Evolutionary conservation across 805 yeast species (phyloP), one percentile per base, ranked within the genome.

Genomic region (Isabelozyma gotoi): DNA sequence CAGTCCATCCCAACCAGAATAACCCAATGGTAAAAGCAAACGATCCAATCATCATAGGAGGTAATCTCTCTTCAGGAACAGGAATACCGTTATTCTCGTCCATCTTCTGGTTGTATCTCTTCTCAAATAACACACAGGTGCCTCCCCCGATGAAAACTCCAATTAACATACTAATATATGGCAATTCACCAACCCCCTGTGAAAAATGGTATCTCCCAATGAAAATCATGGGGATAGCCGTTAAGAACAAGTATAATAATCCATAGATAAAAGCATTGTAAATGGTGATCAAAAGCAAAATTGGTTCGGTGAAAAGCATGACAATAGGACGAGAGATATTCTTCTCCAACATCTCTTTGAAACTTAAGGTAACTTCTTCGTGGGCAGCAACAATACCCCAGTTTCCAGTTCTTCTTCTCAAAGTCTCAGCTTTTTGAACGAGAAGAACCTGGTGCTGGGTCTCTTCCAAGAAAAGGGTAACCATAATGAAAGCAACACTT

Each of bases 1-100:
- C 96, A 7, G 92, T 71, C 96, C 96, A 90, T 44, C 87, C 80
- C 62, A 90, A 74, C 96, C 96, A 86, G 56, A 89, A 74, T 48
- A 89, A 69, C 41, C 96, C 96, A 42, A 80, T 71, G 20, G 95
- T 85, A 70, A 90, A 88, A 6, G 76, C 59, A 42, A 87, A 50
- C 18, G 84, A 82, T 27, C 96, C 91, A 36, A 76, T 63, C 65
- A 88, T 77, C 85, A 89, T 80, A 21, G 91, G 82, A 14, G 83
- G 80, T 44, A 90, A 71, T 63, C 96, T 80, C 27, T 82, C 85
- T 63, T 90, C 96, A 0, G 97, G 95, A 15, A 83, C 77, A 0
- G 82, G 76, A 33, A 61, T 62, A 5, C 78, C 77, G 34, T 10
- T 24, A 10, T 3, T 24, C 29, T 24, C n/a, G n/a, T n/a, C 29